Evolutionary conservation across 805 yeast genomes (phyloP).

Genomic region (Yamadazyma sp.): DNA sequence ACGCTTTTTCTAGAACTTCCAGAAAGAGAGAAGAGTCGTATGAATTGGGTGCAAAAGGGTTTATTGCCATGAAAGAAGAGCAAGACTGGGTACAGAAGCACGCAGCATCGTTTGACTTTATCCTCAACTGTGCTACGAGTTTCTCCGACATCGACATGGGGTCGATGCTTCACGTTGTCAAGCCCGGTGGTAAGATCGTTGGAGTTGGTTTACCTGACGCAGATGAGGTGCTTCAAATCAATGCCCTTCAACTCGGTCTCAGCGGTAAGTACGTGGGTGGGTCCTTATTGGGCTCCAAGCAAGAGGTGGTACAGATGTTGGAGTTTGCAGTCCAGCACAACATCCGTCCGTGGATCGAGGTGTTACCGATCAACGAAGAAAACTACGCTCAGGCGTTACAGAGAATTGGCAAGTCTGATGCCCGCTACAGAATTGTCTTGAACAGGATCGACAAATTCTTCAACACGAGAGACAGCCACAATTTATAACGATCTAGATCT

Average conservation of each 20-base stretch:
- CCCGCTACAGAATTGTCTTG: conserved; percentile 55
- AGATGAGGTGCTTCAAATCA: conserved; percentile 21
- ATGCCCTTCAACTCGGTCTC: conserved; percentile 22
- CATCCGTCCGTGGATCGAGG: conserved; percentile 35
- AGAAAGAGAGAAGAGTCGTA: conserved; percentile 26
- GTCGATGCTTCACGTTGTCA: conserved; percentile 38
- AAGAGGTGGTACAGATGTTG: conserved; percentile 38
- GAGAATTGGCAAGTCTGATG: conserved; percentile 33
- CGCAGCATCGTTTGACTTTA: conserved; percentile 45
- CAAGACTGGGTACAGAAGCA: conserved; percentile 38
- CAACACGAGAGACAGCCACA: too few species aligned
- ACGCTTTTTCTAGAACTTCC: conserved; percentile 50
- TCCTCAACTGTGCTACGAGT: conserved; percentile 55
- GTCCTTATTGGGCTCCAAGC: conserved; percentile 35
- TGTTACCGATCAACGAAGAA: conserved; percentile 33
- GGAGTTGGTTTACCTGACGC: conserved; percentile 30
- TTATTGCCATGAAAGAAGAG: conserved; percentile 52
- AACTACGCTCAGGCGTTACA: conserved; percentile 32
- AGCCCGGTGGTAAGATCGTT: conserved; percentile 23
- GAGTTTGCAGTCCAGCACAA: conserved; percentile 36
- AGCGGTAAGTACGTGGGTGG: conserved; percentile 28
- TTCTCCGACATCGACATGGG: conserved; percentile 50
- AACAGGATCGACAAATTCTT: conserved; percentile 48
- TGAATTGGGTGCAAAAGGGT: conserved; percentile 33
- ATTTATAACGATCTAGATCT: too few species aligned